Percentiles rank a stretch among this genome's conserved stretches.
Evolutionary conservation across 345 rosid genomes (phyloP).

Genomic region (Populus pruinosa): DNA sequence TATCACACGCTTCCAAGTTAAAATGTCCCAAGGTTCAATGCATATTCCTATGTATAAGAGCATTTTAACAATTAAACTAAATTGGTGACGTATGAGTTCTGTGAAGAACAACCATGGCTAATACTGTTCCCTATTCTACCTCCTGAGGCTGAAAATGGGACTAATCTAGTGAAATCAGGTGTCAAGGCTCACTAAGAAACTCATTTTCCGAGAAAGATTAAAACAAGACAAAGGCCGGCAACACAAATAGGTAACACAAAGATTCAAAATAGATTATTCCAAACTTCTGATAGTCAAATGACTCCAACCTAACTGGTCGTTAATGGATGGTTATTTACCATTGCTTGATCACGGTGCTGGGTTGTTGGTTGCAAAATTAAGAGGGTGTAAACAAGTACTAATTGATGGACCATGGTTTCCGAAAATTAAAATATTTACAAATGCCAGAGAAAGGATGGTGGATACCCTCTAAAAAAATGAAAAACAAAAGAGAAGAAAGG

Average conservation of each 20-base stretch:
- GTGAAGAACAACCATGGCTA: neutral
- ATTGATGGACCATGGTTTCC: neutral
- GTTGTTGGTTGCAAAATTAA: neutral
- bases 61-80: neutral
- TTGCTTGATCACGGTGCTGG: neutral
- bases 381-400: neutral
- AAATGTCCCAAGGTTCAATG: neutral
- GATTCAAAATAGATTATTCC: neutral
- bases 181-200: neutral
- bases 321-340: neutral
- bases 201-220: neutral
- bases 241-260: too few relatives aligned
- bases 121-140: neutral
- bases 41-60: neutral
- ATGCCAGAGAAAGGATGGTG: neutral
- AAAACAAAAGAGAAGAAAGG: neutral
- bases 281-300: neutral
- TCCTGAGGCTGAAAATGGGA: neutral
- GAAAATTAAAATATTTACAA: neutral
- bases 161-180: neutral
- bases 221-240: neutral
- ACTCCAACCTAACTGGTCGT: neutral
- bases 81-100: neutral
- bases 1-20: slow-evolving; percentile 15
- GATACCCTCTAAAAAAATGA: neutral